These are phyloP conservation scores for Puccinia hordei DNA, from an alignment of 1,284 basidiomycete species.

Conservation along the genomic window DNA sequence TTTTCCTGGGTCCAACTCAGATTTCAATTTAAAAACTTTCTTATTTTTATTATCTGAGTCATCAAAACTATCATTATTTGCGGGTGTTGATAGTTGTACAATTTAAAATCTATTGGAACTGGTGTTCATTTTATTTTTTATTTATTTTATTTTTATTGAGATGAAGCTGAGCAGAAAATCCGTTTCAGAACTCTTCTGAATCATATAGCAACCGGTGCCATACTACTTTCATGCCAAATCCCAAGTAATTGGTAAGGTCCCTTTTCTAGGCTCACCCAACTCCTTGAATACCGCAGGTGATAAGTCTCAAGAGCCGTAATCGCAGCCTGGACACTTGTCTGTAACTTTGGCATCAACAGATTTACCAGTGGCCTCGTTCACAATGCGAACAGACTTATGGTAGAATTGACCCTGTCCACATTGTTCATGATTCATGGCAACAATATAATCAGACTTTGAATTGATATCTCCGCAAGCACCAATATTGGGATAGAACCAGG, in stretches of 20 bases:
- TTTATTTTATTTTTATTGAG: not conserved
- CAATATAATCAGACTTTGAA: slow-evolving; percentile 30
- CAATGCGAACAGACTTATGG: slow-evolving; percentile 32
- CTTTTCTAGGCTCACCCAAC: slow-evolving; percentile 30
- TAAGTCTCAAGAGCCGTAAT: slow-evolving; percentile 32
- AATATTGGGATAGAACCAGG: slow-evolving; percentile 38
- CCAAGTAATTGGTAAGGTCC: slow-evolving; percentile 24
- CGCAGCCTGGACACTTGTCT: slow-evolving; percentile 40
- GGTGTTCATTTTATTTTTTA: not conserved
- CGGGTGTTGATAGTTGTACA: too few relatives aligned
- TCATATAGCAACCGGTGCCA: slow-evolving; percentile 6
- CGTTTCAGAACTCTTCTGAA: not conserved
- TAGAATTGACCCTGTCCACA: slow-evolving; percentile 25
- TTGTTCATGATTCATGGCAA: slow-evolving; percentile 41
- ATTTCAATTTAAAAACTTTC: too few relatives aligned
- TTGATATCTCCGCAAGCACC: slow-evolving; percentile 46
- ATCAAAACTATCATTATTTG: too few relatives aligned
- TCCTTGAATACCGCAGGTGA: slow-evolving; percentile 33
- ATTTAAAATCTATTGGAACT: not conserved
- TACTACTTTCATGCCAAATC: slow-evolving; percentile 3
- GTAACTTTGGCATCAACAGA: slow-evolving; percentile 22
- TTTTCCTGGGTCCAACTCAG: too few relatives aligned
- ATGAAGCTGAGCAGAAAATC: not conserved
- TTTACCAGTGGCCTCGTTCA: slow-evolving; percentile 24
- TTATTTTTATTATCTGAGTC: too few relatives aligned